Percentiles rank a stretch among this genome's conserved stretches.
These are phyloP conservation scores for Paecilomyces sp. DNA, from an alignment of 2,329 filamentous ascomycete species.

Conservation along the genomic window DNA sequence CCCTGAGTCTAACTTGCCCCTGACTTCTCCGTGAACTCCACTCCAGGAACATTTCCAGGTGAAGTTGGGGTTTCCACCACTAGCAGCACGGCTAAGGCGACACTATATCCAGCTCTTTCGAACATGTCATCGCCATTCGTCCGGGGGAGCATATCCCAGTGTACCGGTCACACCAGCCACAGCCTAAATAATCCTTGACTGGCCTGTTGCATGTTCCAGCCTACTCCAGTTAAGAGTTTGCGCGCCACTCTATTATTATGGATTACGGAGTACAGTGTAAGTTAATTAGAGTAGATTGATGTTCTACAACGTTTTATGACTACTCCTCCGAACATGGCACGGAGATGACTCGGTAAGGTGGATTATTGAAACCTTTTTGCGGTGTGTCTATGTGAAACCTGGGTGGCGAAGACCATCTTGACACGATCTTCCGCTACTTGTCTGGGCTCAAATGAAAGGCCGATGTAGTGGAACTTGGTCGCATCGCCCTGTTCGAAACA, in stretches of 20 bases:
- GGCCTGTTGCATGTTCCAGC: not conserved
- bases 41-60: not conserved
- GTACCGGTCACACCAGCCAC: not conserved
- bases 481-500: not conserved
- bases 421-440: not conserved
- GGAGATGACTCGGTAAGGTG: not conserved
- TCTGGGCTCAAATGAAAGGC: not conserved
- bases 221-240: not conserved
- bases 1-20: not conserved
- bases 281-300: not conserved
- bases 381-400: not conserved
- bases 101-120: not conserved
- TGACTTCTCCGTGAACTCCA: not conserved
- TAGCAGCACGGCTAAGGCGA: not conserved
- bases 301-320: not conserved
- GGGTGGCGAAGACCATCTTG: not conserved
- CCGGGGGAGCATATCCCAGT: not conserved
- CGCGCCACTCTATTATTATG: not conserved
- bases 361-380: not conserved
- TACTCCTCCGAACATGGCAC: not conserved
- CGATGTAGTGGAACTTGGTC: not conserved
- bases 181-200: not conserved
- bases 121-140: not conserved
- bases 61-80: not conserved
- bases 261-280: not conserved